A percentile compares a stretch with the other conserved stretches of the same genome.
Evolutionary conservation across 495 filamentous ascomycete genomes (phyloP).

Genomic region (Tetracladium marchalianum): DNA sequence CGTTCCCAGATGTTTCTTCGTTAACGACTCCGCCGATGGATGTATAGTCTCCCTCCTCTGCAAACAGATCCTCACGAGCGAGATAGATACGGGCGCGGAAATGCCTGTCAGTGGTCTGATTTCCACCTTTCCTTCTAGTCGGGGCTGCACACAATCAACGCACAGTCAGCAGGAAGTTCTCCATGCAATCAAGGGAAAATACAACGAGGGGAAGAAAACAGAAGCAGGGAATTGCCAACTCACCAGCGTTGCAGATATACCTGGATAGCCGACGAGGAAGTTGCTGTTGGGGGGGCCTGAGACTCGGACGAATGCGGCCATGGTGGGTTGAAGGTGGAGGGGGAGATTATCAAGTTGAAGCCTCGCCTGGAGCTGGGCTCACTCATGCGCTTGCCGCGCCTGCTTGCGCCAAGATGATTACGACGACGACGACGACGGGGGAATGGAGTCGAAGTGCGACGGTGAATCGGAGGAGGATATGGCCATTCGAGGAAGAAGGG

Average conservation of each 20-base stretch:
- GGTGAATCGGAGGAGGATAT: background rate
- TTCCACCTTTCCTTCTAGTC: constrained; percentile 96
- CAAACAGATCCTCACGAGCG: constrained; percentile 88
- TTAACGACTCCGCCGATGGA: constrained; percentile 84
- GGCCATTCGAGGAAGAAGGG: background rate
- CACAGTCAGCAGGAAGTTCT: constrained; percentile 6
- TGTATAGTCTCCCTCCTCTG: constrained; percentile 94
- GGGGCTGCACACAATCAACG: constrained; percentile 46
- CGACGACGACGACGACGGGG: constrained; percentile 13
- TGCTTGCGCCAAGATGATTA: constrained; percentile 17
- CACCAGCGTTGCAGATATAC: constrained; percentile 95
- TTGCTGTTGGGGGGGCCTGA: constrained; percentile 95
- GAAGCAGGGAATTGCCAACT: constrained; percentile 23
- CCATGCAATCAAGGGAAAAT: background rate
- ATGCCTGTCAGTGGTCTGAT: constrained; percentile 77
- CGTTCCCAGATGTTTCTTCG: constrained; percentile 85
- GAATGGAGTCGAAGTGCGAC: background rate
- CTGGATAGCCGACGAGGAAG: constrained; percentile 92
- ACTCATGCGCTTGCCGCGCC: constrained; percentile 15
- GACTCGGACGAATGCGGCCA: constrained; percentile 92
- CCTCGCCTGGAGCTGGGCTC: constrained; percentile 11
- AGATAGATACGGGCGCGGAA: constrained; percentile 80
- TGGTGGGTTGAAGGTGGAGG: constrained; percentile 5
- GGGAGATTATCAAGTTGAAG: background rate
- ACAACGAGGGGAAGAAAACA: background rate